These are phyloP conservation scores for Pseudogymnoascus sp. DNA, from an alignment of 2,329 filamentous ascomycete species.

Conservation along the genomic window DNA sequence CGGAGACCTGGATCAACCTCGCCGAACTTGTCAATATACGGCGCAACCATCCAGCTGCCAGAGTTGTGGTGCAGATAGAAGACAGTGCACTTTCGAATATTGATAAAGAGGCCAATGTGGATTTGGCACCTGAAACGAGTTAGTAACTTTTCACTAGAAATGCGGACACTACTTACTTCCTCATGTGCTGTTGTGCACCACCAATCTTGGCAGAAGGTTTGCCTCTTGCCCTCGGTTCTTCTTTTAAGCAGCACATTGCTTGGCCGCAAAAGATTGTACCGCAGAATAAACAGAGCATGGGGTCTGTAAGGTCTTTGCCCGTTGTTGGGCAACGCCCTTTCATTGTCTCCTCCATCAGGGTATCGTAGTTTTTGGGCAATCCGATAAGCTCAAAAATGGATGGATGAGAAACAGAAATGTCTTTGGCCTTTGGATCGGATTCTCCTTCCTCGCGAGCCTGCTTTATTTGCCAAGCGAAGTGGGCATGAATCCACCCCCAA, in stretches of 20 bases:
- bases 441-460: not conserved
- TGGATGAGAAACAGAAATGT: constrained; percentile 59
- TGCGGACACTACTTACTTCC: constrained; percentile 51
- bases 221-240: constrained; percentile 37
- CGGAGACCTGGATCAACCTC: constrained; percentile 88
- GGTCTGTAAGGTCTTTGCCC: constrained; percentile 84
- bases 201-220: constrained; percentile 49
- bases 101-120: constrained; percentile 89
- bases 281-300: constrained; percentile 87
- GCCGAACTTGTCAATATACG: constrained; percentile 92
- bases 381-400: constrained; percentile 91
- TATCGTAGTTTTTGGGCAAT: constrained; percentile 84
- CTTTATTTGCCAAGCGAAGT: constrained; percentile 6
- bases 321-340: constrained; percentile 76
- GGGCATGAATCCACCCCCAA: constrained; percentile 65
- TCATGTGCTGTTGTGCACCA: constrained; percentile 84
- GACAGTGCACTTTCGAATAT: constrained; percentile 90
- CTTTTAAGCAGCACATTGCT: constrained; percentile 77
- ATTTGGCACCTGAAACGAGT: constrained; percentile 61
- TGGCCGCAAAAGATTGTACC: constrained; percentile 96
- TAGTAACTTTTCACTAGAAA: constrained; percentile 19
- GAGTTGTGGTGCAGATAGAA: constrained; percentile 76
- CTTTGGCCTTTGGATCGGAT: not conserved
- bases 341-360: constrained; percentile 84
- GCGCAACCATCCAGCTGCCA: constrained; percentile 78